Conservation (phyloP, 176 grass and related monocot genomes). For the Neostapfia colusana region DNA sequence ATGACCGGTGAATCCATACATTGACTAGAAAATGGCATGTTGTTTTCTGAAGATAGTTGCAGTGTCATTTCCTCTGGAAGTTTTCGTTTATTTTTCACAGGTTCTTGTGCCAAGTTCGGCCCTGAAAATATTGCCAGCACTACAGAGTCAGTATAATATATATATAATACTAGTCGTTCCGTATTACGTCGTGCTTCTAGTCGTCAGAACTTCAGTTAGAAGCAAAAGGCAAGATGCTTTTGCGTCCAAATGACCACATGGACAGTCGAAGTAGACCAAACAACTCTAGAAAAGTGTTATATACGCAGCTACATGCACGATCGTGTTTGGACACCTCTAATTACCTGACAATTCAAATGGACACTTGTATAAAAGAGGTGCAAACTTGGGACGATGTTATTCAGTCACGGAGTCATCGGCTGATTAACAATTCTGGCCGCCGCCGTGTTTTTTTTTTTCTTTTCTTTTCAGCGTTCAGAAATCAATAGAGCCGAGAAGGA, state of each 20-base stretch:
- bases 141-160: no score
- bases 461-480: neutral
- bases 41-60: neutral
- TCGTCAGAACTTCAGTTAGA: neutral
- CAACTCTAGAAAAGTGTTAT: neutral
- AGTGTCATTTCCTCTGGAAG: neutral
- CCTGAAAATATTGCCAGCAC: neutral
- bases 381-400: neutral
- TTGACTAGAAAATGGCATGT: neutral
- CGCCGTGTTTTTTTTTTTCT: neutral
- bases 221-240: neutral
- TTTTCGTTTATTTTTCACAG: neutral
- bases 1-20: neutral
- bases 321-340: neutral
- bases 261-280: neutral
- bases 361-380: neutral
- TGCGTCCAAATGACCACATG: neutral
- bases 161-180: no score
- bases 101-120: rapidly evolving
- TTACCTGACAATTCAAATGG: neutral
- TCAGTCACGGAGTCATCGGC: neutral
- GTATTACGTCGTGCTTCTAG: neutral
- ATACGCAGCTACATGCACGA: neutral
- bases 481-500: neutral
- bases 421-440: neutral